These are phyloP conservation scores for Exophiala spinifera DNA, from an alignment of 2,329 filamentous ascomycete species.

Conservation along the genomic window DNA sequence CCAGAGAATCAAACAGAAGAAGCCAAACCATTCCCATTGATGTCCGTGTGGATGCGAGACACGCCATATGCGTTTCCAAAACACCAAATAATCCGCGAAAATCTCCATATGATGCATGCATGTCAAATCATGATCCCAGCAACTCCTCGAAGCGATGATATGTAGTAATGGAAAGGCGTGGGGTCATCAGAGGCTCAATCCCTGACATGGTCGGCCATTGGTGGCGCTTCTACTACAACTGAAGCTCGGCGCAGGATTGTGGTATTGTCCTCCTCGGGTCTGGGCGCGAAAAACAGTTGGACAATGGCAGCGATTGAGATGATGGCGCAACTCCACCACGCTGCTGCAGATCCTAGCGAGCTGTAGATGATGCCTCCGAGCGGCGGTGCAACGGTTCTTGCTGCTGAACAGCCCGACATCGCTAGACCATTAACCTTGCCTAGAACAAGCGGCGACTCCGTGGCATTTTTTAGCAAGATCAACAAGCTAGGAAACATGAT, in stretches of 20 bases:
- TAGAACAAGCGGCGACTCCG: conserved; percentile 54
- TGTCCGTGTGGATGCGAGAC: neutral
- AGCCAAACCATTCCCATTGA: neutral
- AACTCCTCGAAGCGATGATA: too few species aligned
- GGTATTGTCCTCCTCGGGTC: conserved; percentile 18
- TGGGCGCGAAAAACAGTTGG: conserved; percentile 56
- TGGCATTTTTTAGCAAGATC: conserved; percentile 66
- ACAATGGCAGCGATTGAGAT: conserved; percentile 57
- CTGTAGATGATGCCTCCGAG: conserved; percentile 63
- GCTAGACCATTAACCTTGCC: conserved; percentile 66
- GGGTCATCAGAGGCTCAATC: neutral
- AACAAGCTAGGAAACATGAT: conserved; percentile 64
- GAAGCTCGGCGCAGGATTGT: conserved; percentile 11
- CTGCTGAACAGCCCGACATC: conserved; percentile 63
- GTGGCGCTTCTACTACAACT: conserved; percentile 2
- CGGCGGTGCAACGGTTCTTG: conserved; percentile 65
- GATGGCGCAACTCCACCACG: conserved; percentile 62
- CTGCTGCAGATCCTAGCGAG: conserved; percentile 57
- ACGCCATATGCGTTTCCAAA: too few species aligned
- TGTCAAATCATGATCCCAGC: too few species aligned
- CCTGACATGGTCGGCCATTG: conserved; percentile 1
- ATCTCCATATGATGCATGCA: neutral
- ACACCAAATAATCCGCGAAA: too few species aligned
- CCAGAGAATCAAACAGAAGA: neutral
- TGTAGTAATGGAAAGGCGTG: too few species aligned